Conservation (phyloP, 2,329 filamentous ascomycete genomes). For the Fusarium burgessii region DNA sequence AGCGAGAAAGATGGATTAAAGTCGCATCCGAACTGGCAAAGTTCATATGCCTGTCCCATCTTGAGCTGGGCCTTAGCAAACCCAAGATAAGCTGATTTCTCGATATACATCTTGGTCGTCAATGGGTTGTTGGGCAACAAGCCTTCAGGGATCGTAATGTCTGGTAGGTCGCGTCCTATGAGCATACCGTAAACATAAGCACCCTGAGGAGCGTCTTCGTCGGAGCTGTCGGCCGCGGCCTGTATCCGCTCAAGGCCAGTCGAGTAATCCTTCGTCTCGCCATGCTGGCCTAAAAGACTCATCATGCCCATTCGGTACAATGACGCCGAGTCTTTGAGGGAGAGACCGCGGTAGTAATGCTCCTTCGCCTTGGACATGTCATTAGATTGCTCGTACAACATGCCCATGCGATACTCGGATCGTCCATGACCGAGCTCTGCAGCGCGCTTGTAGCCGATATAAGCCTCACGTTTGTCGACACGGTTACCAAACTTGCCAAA, state of each 20-base stretch:
- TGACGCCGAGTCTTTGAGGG: constrained; percentile 86
- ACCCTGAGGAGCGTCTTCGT: constrained; percentile 96
- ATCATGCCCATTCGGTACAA: constrained; percentile 95
- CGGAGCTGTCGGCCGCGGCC: constrained; percentile 84
- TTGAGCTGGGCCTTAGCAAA: constrained; percentile 97
- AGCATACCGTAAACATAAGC: constrained; percentile 98
- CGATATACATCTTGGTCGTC: constrained; percentile 86
- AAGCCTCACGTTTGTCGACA: constrained; percentile 94
- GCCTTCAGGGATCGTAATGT: constrained; percentile 80
- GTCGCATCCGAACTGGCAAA: constrained; percentile 92
- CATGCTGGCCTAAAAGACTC: constrained; percentile 93
- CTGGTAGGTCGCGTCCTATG: constrained; percentile 88
- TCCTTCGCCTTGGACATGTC: constrained; percentile 90
- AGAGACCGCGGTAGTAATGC: constrained; percentile 87
- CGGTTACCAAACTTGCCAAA: constrained; percentile 96
- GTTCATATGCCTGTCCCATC: constrained; percentile 95
- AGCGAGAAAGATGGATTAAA: constrained; percentile 93
- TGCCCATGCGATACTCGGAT: constrained; percentile 96
- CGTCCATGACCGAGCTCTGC: constrained; percentile 86
- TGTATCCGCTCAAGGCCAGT: constrained; percentile 85
- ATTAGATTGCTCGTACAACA: constrained; percentile 97
- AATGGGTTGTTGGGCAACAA: constrained; percentile 78
- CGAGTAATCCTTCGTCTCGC: constrained; percentile 83
- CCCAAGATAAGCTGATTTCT: constrained; percentile 94
- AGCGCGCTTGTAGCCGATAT: constrained; percentile 85